Percentiles rank a stretch among this genome's conserved stretches.
phyloP scores from a whole-genome alignment of 1,284 basidiomycete genomes.

The Tilletiopsis washingtonensis region DNA sequence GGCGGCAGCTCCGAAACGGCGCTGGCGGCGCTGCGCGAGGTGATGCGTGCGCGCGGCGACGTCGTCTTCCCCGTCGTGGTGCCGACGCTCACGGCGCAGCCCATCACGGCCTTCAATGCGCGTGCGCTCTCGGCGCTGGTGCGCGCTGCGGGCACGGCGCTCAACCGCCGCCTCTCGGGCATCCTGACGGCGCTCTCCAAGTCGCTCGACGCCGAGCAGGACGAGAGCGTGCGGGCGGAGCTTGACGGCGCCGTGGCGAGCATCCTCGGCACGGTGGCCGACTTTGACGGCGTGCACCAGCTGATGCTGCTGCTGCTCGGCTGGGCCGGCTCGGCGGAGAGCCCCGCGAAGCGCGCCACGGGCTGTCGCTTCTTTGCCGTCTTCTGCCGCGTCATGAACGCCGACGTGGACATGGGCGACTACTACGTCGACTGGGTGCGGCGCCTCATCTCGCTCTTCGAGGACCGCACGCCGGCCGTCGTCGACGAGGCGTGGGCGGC shows the following conservation, averaged over 20 bases:
- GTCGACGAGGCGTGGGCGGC: conserved; percentile 76
- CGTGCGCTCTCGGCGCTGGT: conserved; percentile 81
- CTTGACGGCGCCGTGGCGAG: conserved; percentile 26
- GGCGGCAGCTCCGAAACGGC: conserved; percentile 82
- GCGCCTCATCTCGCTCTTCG: conserved; percentile 77
- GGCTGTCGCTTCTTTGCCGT: conserved; percentile 6
- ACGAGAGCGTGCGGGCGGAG: conserved; percentile 14
- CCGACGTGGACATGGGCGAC: conserved; percentile 27
- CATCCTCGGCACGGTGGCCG: conserved; percentile 28
- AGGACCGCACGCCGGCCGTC: conserved; percentile 67
- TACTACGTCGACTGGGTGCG: conserved; percentile 93
- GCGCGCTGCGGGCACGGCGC: conserved; percentile 80
- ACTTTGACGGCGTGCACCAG: conserved; percentile 41
- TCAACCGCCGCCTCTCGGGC: conserved; percentile 54
- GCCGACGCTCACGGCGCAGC: conserved; percentile 78
- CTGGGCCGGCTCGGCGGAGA: conserved; percentile 33
- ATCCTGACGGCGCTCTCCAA: conserved; percentile 41
- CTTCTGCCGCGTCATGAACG: conserved; percentile 16
- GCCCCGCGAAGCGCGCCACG: conserved; percentile 17
- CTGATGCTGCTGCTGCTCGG: conserved; percentile 43
- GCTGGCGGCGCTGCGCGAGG: conserved; percentile 77
- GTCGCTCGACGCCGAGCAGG: conserved; percentile 30
- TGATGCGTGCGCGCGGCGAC: conserved; percentile 50
- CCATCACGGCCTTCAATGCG: conserved; percentile 94
- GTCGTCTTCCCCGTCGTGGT: conserved; percentile 98